A percentile compares a stretch with the other conserved stretches of the same genome.
Evolutionary conservation across 1,284 basidiomycete genomes (phyloP).

Genomic region (Sanghuangporus weigelae): DNA sequence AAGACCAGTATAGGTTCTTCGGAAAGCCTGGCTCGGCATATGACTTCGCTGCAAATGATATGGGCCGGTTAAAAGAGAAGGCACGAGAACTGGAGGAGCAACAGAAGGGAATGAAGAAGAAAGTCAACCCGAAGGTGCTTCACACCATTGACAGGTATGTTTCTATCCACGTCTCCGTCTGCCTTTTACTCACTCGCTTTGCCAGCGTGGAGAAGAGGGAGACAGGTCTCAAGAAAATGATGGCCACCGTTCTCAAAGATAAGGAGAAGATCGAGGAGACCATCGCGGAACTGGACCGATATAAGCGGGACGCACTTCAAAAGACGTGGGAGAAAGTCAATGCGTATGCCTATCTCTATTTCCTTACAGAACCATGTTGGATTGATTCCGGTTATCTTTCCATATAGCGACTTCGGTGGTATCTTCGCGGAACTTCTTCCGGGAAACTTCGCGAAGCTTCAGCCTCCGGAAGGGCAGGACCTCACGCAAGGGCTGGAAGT

Average conservation of each 20-base stretch:
- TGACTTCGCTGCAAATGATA: slow-evolving; percentile 77
- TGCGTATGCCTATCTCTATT: slow-evolving; percentile 40
- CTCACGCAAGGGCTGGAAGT: slow-evolving; percentile 95
- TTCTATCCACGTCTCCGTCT: not conserved
- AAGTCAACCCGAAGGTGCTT: slow-evolving; percentile 93
- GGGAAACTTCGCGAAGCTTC: slow-evolving; percentile 94
- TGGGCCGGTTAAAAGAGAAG: slow-evolving; percentile 57
- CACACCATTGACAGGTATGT: slow-evolving; percentile 92
- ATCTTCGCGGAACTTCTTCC: slow-evolving; percentile 97
- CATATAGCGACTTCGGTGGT: slow-evolving; percentile 83
- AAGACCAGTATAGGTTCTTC: slow-evolving; percentile 51
- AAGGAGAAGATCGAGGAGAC: slow-evolving; percentile 96
- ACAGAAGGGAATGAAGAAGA: slow-evolving; percentile 89
- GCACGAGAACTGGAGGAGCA: slow-evolving; percentile 76
- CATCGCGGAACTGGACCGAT: slow-evolving; percentile 88
- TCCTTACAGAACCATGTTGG: not conserved
- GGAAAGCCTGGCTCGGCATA: slow-evolving; percentile 80
- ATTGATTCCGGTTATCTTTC: not conserved
- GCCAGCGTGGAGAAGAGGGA: slow-evolving; percentile 94
- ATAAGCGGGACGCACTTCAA: slow-evolving; percentile 90
- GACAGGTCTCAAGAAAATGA: slow-evolving; percentile 80
- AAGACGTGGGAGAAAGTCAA: slow-evolving; percentile 98
- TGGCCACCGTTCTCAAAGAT: slow-evolving; percentile 87
- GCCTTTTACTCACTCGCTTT: slow-evolving; percentile 2
- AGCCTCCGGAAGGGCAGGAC: slow-evolving; percentile 91